Conservation (phyloP, 441 rosid genomes). For the Hypseocharis bilobata region DNA sequence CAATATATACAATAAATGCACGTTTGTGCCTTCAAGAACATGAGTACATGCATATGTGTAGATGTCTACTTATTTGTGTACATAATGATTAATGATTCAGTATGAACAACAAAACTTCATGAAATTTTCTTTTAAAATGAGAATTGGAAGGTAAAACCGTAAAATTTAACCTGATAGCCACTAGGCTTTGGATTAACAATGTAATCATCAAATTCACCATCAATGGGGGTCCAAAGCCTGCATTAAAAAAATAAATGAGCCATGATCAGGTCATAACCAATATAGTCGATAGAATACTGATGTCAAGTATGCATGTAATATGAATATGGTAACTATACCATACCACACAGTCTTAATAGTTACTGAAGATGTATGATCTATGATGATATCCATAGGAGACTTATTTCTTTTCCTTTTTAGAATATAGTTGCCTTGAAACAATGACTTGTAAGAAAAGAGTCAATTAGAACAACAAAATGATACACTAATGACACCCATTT, state of each 20-base stretch:
- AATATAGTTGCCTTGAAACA: neutral
- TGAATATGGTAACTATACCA: neutral
- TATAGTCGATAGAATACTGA: no score
- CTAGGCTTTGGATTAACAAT: slow-evolving; percentile 69
- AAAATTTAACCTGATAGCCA: slow-evolving; percentile 58
- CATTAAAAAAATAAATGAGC: slow-evolving; percentile 9
- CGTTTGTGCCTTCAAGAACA: neutral
- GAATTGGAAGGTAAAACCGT: neutral
- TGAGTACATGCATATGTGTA: no score
- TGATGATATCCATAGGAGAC: neutral
- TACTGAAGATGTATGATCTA: neutral
- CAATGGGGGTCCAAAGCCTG: slow-evolving; percentile 74
- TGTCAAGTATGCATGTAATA: neutral
- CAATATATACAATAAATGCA: neutral
- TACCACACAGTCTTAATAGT: neutral
- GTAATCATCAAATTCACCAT: slow-evolving; percentile 77
- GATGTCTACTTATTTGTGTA: no score
- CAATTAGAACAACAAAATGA: no score
- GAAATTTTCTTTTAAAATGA: slow-evolving; percentile 1
- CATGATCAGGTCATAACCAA: neutral
- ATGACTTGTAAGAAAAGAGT: neutral
- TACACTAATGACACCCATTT: neutral
- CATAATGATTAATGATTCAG: neutral
- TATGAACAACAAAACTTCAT: neutral
- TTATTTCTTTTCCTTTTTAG: neutral